Evolutionary conservation across 2,329 filamentous ascomycete species (phyloP).

Genomic region (Pyrenochaeta sp.): DNA sequence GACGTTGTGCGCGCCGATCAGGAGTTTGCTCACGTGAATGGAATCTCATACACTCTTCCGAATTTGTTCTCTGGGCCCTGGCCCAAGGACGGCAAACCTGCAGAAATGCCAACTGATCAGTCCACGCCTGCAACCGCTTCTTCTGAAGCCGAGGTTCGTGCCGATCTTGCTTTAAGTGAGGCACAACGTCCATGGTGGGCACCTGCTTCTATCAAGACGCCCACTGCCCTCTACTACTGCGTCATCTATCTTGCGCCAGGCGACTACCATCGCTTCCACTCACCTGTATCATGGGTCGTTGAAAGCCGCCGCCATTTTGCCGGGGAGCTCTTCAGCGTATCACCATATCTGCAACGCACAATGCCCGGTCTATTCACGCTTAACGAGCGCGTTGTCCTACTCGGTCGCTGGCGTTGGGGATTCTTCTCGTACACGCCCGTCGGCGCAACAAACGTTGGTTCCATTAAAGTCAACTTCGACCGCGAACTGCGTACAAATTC

Average conservation of each 20-base stretch:
- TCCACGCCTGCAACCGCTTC: constrained; percentile 70
- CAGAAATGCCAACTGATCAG: constrained; percentile 72
- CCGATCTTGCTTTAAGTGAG: constrained; percentile 78
- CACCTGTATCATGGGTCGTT: constrained; percentile 92
- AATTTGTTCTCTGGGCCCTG: constrained; percentile 78
- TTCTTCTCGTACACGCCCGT: constrained; percentile 98
- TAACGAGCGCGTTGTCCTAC: constrained; percentile 92
- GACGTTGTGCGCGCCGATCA: constrained; percentile 81
- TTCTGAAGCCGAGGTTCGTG: constrained; percentile 84
- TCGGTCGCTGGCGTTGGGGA: constrained; percentile 94
- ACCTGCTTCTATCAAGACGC: constrained; percentile 47
- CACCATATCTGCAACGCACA: constrained; percentile 90
- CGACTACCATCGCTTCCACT: constrained; percentile 98
- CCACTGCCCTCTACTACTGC: constrained; percentile 83
- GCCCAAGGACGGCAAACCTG: constrained; percentile 53
- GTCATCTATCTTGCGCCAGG: constrained; percentile 97
- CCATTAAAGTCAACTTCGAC: constrained; percentile 97
- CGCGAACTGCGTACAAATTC: constrained; percentile 91
- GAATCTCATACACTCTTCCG: constrained; percentile 92
- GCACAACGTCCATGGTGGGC: constrained; percentile 62
- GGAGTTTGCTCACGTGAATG: constrained; percentile 93
- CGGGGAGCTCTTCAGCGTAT: constrained; percentile 93
- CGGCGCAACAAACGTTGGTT: constrained; percentile 95
- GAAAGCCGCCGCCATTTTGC: constrained; percentile 96
- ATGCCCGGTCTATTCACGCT: constrained; percentile 94